Conservation (phyloP, 148 eudicot genomes). For the Pouteria glomerata region DNA sequence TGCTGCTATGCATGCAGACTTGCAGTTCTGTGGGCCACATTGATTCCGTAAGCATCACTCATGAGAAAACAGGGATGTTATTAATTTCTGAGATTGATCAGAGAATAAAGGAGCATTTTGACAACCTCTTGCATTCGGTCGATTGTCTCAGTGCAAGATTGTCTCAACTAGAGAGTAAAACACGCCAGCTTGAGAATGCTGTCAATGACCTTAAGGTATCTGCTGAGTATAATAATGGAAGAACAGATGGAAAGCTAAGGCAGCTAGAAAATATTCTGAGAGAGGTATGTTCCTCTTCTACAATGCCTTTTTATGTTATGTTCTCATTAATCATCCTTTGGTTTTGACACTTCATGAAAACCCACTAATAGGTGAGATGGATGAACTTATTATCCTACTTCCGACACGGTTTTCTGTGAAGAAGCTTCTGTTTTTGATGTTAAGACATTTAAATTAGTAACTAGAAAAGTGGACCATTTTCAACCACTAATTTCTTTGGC, state of each 20-base stretch:
- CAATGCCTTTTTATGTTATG: neutral
- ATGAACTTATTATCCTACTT: too few species aligned
- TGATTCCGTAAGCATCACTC: constrained; percentile 5
- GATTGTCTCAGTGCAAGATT: constrained; percentile 23
- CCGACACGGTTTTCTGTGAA: too few species aligned
- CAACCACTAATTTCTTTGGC: too few species aligned
- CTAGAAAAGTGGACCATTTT: too few species aligned
- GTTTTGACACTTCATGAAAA: too few species aligned
- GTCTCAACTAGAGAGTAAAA: constrained; percentile 20
- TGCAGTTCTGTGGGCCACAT: constrained; percentile 1
- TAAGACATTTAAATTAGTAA: too few species aligned
- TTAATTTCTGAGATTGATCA: constrained; percentile 10
- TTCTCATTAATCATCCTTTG: neutral
- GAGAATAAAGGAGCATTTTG: constrained; percentile 12
- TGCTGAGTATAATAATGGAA: constrained; percentile 17
- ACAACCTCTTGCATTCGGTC: constrained; percentile 15
- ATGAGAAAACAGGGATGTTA: constrained; percentile 3
- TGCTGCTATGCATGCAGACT: neutral
- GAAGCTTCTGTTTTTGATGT: too few species aligned
- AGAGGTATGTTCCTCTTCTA: constrained; percentile 13
- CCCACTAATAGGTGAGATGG: too few species aligned
- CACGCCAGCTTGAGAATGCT: constrained; percentile 16
- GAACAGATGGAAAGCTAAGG: constrained; percentile 18
- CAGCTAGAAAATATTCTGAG: constrained; percentile 16
- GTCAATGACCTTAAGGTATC: constrained; percentile 20